Percentiles rank a stretch among this genome's conserved stretches.
Evolutionary conservation across 2,329 filamentous ascomycete genomes (phyloP).

Genomic region (Pseudogymnoascus sp.): DNA sequence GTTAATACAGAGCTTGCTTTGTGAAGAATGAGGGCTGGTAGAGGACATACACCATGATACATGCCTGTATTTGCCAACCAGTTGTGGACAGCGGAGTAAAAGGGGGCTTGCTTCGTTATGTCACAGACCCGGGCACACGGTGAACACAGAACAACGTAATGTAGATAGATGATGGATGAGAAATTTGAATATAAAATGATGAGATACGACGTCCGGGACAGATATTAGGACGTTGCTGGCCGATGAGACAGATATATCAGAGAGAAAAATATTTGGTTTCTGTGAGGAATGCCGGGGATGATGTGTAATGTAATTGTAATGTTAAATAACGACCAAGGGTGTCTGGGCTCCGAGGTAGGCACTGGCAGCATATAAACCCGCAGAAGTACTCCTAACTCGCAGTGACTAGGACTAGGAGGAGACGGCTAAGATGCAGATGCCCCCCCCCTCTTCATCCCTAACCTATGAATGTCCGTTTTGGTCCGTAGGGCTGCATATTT

Average conservation of each 20-base stretch:
- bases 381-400: not conserved
- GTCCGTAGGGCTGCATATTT: constrained; percentile 1
- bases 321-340: not conserved
- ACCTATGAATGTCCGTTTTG: not conserved
- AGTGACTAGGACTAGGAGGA: not conserved
- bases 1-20: not conserved
- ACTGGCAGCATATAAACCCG: not conserved
- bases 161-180: not conserved
- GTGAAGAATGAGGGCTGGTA: not conserved
- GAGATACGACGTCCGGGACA: not conserved
- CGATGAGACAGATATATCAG: not conserved
- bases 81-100: not conserved
- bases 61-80: not conserved
- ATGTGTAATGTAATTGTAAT: not conserved
- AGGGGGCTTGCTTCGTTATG: not conserved
- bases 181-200: not conserved
- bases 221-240: not conserved
- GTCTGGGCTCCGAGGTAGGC: not conserved
- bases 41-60: constrained; percentile 11
- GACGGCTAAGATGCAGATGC: not conserved
- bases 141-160: not conserved
- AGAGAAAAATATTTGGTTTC: not conserved
- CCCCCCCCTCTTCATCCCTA: not conserved
- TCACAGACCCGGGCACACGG: not conserved
- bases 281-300: not conserved